Evolutionary conservation across 208 protist species (phyloP).

Genomic region (Trypanosoma cruzi): DNA sequence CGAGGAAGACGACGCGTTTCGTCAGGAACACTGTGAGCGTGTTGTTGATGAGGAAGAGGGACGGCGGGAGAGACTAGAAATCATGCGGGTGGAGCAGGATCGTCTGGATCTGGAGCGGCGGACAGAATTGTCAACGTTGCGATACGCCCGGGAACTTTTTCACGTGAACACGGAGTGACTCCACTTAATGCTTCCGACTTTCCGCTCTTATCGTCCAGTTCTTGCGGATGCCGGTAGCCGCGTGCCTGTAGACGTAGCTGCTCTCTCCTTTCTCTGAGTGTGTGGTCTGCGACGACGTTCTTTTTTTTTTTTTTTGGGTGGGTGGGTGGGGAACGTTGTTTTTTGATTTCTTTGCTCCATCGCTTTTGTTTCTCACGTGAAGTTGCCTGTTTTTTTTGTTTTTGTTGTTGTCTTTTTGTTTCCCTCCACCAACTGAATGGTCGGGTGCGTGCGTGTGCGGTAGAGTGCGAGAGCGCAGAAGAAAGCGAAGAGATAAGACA

Average conservation of each 20-base stretch:
- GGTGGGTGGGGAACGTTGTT: not conserved
- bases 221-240: not conserved
- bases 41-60: conserved; percentile 4
- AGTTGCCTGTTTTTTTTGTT: not conserved
- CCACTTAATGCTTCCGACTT: not conserved
- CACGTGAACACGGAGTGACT: conserved; percentile 11
- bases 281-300: not conserved
- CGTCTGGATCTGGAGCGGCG: conserved; percentile 22
- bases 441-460: too few relatives aligned
- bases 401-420: not conserved
- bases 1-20: not conserved
- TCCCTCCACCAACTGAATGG: not conserved
- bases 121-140: conserved; percentile 23
- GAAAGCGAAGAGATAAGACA: conserved; percentile 3
- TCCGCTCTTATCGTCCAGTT: too few relatives aligned
- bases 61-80: conserved; percentile 12
- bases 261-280: conserved; percentile 3
- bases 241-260: not conserved
- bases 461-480: not conserved
- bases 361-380: not conserved
- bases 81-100: conserved; percentile 25
- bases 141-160: conserved; percentile 26
- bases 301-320: not conserved
- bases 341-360: not conserved
- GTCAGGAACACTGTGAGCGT: not conserved